Evolutionary conservation across 2,329 filamentous ascomycete genomes (phyloP).

Genomic region (Cytospora piceae): DNA sequence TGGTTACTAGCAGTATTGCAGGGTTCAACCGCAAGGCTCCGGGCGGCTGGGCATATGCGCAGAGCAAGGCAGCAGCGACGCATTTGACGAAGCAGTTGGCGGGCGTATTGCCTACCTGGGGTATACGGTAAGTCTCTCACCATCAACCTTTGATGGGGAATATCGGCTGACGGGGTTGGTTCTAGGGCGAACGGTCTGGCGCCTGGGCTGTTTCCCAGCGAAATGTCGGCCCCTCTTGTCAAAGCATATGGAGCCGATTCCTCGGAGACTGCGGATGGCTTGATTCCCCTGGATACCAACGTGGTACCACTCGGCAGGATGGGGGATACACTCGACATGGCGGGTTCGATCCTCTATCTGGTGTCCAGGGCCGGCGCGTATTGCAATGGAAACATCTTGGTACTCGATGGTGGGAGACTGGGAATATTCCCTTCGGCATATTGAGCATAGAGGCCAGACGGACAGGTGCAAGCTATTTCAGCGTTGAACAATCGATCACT

Average conservation of each 20-base stretch:
- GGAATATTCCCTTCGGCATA: slow-evolving; percentile 59
- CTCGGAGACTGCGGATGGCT: slow-evolving; percentile 34
- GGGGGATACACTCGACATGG: slow-evolving; percentile 66
- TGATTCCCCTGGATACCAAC: slow-evolving; percentile 43
- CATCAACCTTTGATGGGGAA: background rate
- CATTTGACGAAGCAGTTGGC: slow-evolving; percentile 74
- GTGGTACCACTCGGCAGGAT: slow-evolving; percentile 61
- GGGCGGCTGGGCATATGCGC: slow-evolving; percentile 77
- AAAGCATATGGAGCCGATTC: slow-evolving; percentile 40
- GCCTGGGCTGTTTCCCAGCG: slow-evolving; percentile 60
- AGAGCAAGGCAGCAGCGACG: slow-evolving; percentile 75
- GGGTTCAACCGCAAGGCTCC: slow-evolving; percentile 74
- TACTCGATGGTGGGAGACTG: slow-evolving; percentile 67
- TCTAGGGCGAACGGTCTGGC: slow-evolving; percentile 52
- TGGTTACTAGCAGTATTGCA: slow-evolving; percentile 76
- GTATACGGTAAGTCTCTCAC: slow-evolving; percentile 46
- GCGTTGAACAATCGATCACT: background rate
- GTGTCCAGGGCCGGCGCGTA: slow-evolving; percentile 67
- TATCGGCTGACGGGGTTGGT: slow-evolving; percentile 10
- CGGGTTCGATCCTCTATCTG: slow-evolving; percentile 67
- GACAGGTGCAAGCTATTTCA: background rate
- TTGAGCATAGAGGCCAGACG: slow-evolving; percentile 35
- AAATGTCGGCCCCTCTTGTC: slow-evolving; percentile 60
- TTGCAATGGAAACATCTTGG: slow-evolving; percentile 64
- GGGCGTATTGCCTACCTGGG: slow-evolving; percentile 64